These are phyloP conservation scores for Trametes cinnabarina DNA, from an alignment of 768 basidiomycete species.

Conservation along the genomic window DNA sequence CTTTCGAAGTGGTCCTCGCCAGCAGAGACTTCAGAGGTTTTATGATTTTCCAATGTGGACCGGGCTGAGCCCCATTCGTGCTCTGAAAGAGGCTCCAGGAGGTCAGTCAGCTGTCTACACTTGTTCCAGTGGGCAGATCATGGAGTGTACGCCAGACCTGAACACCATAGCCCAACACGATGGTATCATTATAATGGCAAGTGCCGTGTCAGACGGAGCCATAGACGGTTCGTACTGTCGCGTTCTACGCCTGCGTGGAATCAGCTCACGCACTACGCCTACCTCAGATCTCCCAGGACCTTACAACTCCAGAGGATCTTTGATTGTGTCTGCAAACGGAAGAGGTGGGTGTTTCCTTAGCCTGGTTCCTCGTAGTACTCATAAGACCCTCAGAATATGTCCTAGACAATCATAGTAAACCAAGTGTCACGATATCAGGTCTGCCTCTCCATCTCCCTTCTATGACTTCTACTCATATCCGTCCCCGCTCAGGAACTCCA, in stretches of 20 bases:
- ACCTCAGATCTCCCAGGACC: not conserved
- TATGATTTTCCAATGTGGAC: not conserved
- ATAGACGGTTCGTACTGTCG: not conserved
- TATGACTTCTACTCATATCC: not conserved
- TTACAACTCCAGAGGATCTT: slow-evolving; percentile 15
- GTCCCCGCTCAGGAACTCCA: not conserved
- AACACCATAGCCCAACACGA: slow-evolving; percentile 50
- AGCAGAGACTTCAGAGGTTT: not conserved
- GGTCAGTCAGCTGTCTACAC: not conserved
- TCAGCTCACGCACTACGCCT: too few species aligned
- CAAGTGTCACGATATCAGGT: not conserved
- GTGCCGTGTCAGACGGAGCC: slow-evolving; percentile 45
- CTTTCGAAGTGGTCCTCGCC: not conserved
- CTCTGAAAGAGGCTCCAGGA: not conserved
- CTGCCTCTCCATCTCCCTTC: too few species aligned
- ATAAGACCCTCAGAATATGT: not conserved
- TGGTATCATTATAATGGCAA: slow-evolving; percentile 42
- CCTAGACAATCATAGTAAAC: not conserved
- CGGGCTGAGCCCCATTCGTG: not conserved
- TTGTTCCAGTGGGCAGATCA: not conserved
- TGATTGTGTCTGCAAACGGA: not conserved
- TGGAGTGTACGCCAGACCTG: slow-evolving; percentile 37
- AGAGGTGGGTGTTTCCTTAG: not conserved
- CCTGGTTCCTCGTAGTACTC: not conserved
- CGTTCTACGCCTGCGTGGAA: not conserved